Evolutionary conservation across 108 stramenopile genomes (phyloP).

Genomic region (Nitzschia sp.): DNA sequence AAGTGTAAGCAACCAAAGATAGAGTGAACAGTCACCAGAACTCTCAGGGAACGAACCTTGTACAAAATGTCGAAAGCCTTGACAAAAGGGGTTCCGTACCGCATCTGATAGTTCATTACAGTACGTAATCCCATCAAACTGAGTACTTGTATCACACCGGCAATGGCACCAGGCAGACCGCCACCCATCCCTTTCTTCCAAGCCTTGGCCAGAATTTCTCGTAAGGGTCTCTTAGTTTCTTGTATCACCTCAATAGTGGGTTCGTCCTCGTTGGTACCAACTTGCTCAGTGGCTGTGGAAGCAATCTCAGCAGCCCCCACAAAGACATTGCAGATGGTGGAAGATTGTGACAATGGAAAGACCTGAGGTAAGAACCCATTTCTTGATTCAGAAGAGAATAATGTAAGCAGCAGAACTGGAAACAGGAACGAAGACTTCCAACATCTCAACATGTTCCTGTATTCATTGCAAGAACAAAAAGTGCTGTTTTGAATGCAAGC

Average conservation of each 20-base stretch:
- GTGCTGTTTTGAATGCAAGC: too few relatives aligned
- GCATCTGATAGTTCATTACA: slow-evolving; percentile 92
- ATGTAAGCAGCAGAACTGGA: too few relatives aligned
- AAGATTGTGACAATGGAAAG: too few relatives aligned
- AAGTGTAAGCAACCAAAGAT: not conserved
- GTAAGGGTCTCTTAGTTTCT: not conserved
- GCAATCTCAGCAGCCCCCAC: too few relatives aligned
- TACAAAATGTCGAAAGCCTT: slow-evolving; percentile 66
- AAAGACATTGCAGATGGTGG: too few relatives aligned
- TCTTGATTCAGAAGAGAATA: too few relatives aligned
- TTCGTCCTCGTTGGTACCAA: too few relatives aligned
- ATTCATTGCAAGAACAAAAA: too few relatives aligned
- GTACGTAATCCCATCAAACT: slow-evolving; percentile 89
- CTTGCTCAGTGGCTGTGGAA: too few relatives aligned
- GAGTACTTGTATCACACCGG: slow-evolving; percentile 87
- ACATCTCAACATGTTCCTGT: too few relatives aligned
- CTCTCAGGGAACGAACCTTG: slow-evolving; percentile 4
- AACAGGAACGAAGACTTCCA: too few relatives aligned
- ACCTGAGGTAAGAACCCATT: too few relatives aligned
- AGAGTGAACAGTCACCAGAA: not conserved
- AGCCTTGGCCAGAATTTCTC: slow-evolving; percentile 52
- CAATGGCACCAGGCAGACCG: slow-evolving; percentile 86
- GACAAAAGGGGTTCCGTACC: slow-evolving; percentile 83
- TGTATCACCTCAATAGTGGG: not conserved
- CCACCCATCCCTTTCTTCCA: slow-evolving; percentile 73